Evolutionary conservation across 495 filamentous ascomycete species (phyloP).

Genomic region (Podospora australis): DNA sequence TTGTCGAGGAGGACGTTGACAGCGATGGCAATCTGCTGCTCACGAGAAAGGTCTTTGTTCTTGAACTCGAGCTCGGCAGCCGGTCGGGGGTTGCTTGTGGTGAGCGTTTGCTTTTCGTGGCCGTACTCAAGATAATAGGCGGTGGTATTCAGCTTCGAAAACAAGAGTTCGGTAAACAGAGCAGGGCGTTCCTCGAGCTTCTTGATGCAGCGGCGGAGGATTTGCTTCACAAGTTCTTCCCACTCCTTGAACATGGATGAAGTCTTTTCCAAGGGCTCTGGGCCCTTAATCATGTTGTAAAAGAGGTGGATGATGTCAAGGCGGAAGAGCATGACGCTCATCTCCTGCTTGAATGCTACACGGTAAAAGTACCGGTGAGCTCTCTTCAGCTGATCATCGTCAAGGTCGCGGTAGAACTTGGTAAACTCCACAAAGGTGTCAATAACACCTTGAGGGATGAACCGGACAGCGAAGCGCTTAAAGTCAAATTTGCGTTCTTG

Average conservation of each 20-base stretch:
- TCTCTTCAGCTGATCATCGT: constrained; percentile 76
- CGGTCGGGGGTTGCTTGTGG: constrained; percentile 47
- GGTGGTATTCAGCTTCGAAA: constrained; percentile 83
- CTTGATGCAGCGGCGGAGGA: constrained; percentile 65
- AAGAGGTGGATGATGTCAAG: constrained; percentile 86
- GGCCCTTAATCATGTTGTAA: constrained; percentile 88
- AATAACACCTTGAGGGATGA: constrained; percentile 75
- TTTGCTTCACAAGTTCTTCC: constrained; percentile 80
- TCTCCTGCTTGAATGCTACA: constrained; percentile 88
- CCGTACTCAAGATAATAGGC: constrained; percentile 85
- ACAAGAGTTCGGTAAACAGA: constrained; percentile 80
- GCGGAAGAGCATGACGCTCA: constrained; percentile 80
- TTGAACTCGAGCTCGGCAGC: constrained; percentile 74
- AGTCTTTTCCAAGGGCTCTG: constrained; percentile 63
- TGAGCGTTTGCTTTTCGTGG: constrained; percentile 69
- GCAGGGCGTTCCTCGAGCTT: constrained; percentile 80
- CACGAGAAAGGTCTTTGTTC: constrained; percentile 48
- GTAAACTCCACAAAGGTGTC: constrained; percentile 83
- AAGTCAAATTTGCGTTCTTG: constrained; percentile 94
- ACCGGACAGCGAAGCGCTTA: constrained; percentile 69
- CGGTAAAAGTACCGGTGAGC: constrained; percentile 94
- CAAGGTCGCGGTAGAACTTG: constrained; percentile 75
- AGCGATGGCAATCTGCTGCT: constrained; percentile 69
- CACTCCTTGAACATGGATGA: constrained; percentile 71
- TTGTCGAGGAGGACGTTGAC: constrained; percentile 73